Base-by-base conservation (phyloP, 805 yeast genomes). In the Metschnikowia chrysomelidarum region DNA sequence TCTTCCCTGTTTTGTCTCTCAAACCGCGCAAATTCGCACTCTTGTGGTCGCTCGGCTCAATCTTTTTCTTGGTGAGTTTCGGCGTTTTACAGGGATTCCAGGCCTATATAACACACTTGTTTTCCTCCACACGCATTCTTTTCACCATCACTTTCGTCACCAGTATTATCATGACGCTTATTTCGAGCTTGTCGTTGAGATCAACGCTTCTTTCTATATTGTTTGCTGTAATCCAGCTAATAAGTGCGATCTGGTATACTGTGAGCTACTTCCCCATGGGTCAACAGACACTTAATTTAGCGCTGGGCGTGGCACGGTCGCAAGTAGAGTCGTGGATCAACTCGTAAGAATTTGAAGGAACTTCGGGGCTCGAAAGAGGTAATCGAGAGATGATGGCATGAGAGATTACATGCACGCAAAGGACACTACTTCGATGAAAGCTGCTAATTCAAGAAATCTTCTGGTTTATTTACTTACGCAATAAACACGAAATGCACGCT, bases 231-330 rank as follows among this genome's bases (percentile, higher is more conserved):
- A 47, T 67, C 7, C 73, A 68, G 44, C 55, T 68, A 38, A 28
- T 65, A 14, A 57, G 65, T 46, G 72, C 67, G 3, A 34, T 65
- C 4, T 67, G 73, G 73, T 68, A 68, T 48, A 64, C 73, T 2
- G 69, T 68, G 16, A 67, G 72, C 41, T 68, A 68, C 50, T 68
- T 68, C 46, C 73, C 73, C n/a, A 51, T 67, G 65, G 73, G 73
- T 7, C 56, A 54, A 16, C 73, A 67, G 42, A 67, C 73, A 0
- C 51, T 68, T 32, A 64, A 58, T 32, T 47, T 68, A 34, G 73
- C 73, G 1, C 56, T 69, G 3, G 53, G 54, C 8, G 73, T 68
- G 19, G 73, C 73, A 11, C 50, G 71, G 34, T 54, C 65, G 22
- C 73, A 67, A 46, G 73, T 66, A 2, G 72, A 62, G 41, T 54